These are phyloP conservation scores for Chloranthus sessilifolius DNA, from an alignment of 164 flowering plant genomes.

Conservation along the genomic window DNA sequence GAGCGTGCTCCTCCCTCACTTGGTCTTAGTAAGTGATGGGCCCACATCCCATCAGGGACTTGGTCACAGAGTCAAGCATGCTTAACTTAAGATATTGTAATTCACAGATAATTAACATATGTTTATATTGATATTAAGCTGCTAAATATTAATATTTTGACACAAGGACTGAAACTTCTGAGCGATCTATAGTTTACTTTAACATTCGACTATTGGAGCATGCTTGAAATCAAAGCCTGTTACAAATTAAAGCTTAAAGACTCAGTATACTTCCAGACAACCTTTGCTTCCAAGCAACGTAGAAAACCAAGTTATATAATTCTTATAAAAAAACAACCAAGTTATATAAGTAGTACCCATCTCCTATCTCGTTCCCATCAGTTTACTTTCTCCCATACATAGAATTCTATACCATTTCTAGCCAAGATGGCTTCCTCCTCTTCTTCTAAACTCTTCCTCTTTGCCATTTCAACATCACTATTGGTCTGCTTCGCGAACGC, in stretches of 20 bases:
- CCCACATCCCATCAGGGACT: too few species aligned
- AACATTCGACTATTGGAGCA: too few species aligned
- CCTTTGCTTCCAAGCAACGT: slow-evolving; percentile 44
- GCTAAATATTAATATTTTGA: too few species aligned
- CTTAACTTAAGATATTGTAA: too few species aligned
- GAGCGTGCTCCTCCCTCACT: too few species aligned
- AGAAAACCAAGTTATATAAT: slow-evolving; percentile 8
- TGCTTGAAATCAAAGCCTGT: slow-evolving; percentile 36
- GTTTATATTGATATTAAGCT: too few species aligned
- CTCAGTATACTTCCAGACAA: slow-evolving; percentile 19
- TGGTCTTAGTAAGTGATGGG: too few species aligned
- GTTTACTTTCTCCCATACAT: not conserved
- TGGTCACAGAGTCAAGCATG: too few species aligned
- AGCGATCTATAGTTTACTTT: too few species aligned
- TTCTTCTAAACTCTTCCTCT: slow-evolving; percentile 7
- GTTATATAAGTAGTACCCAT: slow-evolving; percentile 17
- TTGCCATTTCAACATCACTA: slow-evolving; percentile 16
- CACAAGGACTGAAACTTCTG: too few species aligned
- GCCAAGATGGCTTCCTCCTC: slow-evolving; percentile 30
- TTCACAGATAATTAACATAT: too few species aligned
- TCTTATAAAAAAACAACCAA: too few species aligned
- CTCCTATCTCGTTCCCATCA: slow-evolving; percentile 6
- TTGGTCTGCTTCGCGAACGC: slow-evolving; percentile 15
- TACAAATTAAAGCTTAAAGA: slow-evolving; percentile 45
- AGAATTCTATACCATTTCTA: not conserved